phyloP scores from a whole-genome alignment of 2,329 filamentous ascomycete species.

The Paradendryphiella salina region DNA sequence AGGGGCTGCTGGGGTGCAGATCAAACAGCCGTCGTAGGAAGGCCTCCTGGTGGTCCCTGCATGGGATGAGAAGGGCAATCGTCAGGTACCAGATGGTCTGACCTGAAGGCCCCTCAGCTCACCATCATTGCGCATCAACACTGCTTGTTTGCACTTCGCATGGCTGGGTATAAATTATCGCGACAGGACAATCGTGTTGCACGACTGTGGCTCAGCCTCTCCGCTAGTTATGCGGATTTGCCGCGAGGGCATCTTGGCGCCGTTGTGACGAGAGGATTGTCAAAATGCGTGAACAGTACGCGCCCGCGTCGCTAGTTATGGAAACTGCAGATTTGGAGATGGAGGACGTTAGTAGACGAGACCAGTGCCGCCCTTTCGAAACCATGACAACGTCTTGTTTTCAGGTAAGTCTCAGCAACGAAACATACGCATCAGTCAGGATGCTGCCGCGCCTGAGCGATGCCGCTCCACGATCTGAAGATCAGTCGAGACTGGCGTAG shows the following conservation, averaged over 20 bases:
- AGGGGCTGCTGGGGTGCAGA: constrained; percentile 9
- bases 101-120: constrained; percentile 20
- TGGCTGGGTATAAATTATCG: constrained; percentile 21
- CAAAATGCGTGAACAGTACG: background rate
- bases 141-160: constrained; percentile 19
- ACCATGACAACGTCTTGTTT: background rate
- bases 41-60: constrained; percentile 31
- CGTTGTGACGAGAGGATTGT: no score
- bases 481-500: background rate
- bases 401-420: background rate
- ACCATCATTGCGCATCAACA: constrained; percentile 22
- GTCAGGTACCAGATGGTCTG: constrained; percentile 28
- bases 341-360: background rate
- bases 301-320: background rate
- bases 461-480: background rate
- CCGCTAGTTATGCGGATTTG: no score
- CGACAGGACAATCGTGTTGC: background rate
- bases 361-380: background rate
- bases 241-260: no score
- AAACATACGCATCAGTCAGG: background rate
- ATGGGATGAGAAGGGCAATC: constrained; percentile 24
- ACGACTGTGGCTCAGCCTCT: background rate
- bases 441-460: no score
- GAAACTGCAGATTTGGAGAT: background rate
- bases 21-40: constrained; percentile 16